Conservation (phyloP, 1,139 yeast genomes). For the Eremothecium gossypii region DNA sequence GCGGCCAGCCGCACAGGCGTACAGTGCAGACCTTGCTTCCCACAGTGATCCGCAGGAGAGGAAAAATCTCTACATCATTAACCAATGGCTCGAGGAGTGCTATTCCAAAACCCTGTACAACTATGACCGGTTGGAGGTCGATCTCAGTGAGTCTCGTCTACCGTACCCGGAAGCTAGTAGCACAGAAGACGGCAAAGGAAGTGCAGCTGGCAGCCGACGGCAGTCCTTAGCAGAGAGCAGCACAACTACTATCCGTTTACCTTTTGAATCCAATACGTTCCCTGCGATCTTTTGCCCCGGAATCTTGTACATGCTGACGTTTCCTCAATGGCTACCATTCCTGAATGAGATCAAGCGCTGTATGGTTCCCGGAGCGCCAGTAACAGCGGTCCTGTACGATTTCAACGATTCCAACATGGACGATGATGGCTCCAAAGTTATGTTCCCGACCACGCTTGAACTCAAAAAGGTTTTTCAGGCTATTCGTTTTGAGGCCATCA, state of each 20-base stretch:
- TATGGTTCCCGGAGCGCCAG: slow-evolving; percentile 25
- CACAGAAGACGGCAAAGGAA: no score
- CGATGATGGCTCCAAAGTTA: slow-evolving; percentile 7
- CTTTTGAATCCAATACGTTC: slow-evolving; percentile 20
- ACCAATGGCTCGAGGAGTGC: slow-evolving; percentile 18
- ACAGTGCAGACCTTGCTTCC: neutral
- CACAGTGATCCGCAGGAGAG: slow-evolving; percentile 3
- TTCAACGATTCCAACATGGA: slow-evolving; percentile 19
- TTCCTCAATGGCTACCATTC: slow-evolving; percentile 24
- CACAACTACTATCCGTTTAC: slow-evolving; percentile 17
- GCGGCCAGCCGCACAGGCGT: no score
- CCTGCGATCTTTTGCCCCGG: slow-evolving; percentile 26
- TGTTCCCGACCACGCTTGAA: slow-evolving; percentile 18
- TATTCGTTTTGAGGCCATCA: slow-evolving; percentile 21
- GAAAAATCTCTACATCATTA: slow-evolving; percentile 7
- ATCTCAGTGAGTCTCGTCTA: neutral
- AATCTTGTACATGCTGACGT: slow-evolving; percentile 21
- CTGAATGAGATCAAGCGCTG: slow-evolving; percentile 22
- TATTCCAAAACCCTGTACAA: slow-evolving; percentile 15
- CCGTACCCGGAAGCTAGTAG: neutral
- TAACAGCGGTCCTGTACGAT: slow-evolving; percentile 20
- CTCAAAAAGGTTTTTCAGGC: slow-evolving; percentile 20
- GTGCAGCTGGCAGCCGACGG: no score
- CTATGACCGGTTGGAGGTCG: slow-evolving; percentile 11
- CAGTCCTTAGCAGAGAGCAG: no score